Percentiles rank a stretch among this genome's conserved stretches.
Evolutionary conservation across 306 rosid genomes (phyloP).

Genomic region (Morella rubra): DNA sequence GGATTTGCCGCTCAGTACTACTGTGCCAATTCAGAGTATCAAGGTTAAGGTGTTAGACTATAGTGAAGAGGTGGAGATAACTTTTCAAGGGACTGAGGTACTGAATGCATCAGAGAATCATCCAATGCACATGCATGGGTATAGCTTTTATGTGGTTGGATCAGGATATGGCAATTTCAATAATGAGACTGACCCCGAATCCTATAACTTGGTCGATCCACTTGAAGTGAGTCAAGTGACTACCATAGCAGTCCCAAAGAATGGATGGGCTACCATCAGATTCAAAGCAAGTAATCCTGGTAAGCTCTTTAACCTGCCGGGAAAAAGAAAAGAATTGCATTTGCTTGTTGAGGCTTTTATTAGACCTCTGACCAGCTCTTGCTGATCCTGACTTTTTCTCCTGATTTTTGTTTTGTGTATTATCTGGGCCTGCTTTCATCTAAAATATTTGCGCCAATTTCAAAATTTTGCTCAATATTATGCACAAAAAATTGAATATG

Average conservation of each 20-base stretch:
- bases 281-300: conserved; percentile 42
- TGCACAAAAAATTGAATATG: background rate
- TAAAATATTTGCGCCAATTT: too few relatives aligned
- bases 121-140: conserved; percentile 45
- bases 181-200: conserved; percentile 18
- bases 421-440: too few relatives aligned
- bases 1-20: conserved; percentile 3
- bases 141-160: conserved; percentile 39
- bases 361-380: too few relatives aligned
- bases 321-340: too few relatives aligned
- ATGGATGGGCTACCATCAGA: conserved; percentile 42
- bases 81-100: conserved; percentile 36
- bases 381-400: too few relatives aligned
- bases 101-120: conserved; percentile 34
- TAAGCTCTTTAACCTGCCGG: background rate
- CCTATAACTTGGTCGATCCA: conserved; percentile 43
- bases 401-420: too few relatives aligned
- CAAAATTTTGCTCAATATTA: too few relatives aligned
- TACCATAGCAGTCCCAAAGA: conserved; percentile 44
- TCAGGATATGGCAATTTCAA: conserved; percentile 36
- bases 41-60: conserved; percentile 21
- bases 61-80: conserved; percentile 27
- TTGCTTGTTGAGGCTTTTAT: too few relatives aligned
- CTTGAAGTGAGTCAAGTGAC: conserved; percentile 41
- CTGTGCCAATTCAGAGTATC: background rate